Conservation (phyloP, 1,139 yeast species). For the Citeromyces siamensis region DNA sequence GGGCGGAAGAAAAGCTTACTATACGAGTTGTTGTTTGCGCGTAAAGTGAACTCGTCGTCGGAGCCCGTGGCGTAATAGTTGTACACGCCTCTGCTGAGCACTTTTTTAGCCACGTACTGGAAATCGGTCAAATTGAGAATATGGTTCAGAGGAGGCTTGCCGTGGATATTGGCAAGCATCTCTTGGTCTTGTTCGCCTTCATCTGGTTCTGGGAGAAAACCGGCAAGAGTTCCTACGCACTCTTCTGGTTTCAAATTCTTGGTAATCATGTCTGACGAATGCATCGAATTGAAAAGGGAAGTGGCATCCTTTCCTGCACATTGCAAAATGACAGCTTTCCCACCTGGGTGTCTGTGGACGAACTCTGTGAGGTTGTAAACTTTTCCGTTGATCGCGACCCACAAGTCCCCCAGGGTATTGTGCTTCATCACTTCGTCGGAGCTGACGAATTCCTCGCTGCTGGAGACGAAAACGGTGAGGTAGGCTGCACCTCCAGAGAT, state of each 20-base stretch:
- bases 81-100: constrained; percentile 20
- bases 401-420: constrained; percentile 40
- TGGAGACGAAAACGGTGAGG: too few species aligned
- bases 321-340: constrained; percentile 60
- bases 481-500: too few species aligned
- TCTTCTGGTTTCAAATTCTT: constrained; percentile 5
- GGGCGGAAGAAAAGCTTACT: constrained; percentile 30
- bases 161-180: constrained; percentile 11
- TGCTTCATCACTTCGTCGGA: too few species aligned
- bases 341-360: constrained; percentile 81
- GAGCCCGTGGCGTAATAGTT: constrained; percentile 24
- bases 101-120: constrained; percentile 21
- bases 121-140: constrained; percentile 23
- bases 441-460: too few species aligned
- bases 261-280: constrained; percentile 27
- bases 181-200: constrained; percentile 12
- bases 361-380: constrained; percentile 76
- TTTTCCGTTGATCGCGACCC: constrained; percentile 76
- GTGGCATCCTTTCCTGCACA: constrained; percentile 83
- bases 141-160: constrained; percentile 20
- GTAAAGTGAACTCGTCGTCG: constrained; percentile 22
- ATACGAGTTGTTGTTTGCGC: constrained; percentile 26
- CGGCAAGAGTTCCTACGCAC: constrained; percentile 6
- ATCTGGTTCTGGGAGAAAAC: constrained; percentile 13
- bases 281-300: constrained; percentile 76